Evolutionary conservation across 1,139 yeast species (phyloP).

Genomic region (Yamadazyma sp.): DNA sequence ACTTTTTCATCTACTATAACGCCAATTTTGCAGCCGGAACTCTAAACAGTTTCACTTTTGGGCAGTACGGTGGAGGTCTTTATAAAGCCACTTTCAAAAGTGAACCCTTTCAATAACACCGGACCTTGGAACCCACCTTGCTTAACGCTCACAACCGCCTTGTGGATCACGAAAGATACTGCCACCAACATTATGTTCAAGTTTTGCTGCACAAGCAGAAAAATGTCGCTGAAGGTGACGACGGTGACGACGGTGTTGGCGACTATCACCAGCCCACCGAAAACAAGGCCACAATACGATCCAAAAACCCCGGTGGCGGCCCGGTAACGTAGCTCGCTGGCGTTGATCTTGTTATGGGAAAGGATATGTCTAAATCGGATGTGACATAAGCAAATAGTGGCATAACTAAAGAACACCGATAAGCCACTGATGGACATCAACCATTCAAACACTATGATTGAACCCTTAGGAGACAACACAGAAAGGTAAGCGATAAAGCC

Average conservation of each 20-base stretch:
- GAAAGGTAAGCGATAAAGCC: slow-evolving; percentile 9
- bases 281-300: slow-evolving; percentile 12
- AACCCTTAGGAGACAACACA: slow-evolving; percentile 7
- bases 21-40: not conserved
- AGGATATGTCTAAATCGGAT: slow-evolving; percentile 21
- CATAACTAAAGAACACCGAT: slow-evolving; percentile 36
- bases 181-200: not conserved
- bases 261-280: slow-evolving; percentile 10
- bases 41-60: not conserved
- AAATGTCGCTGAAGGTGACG: not conserved
- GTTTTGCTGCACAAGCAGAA: not conserved
- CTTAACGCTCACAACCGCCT: not conserved
- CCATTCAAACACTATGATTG: slow-evolving; percentile 27
- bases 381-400: slow-evolving; percentile 29
- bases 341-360: slow-evolving; percentile 18
- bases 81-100: too few species aligned
- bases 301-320: slow-evolving; percentile 14
- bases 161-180: not conserved
- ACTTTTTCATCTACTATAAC: not conserved
- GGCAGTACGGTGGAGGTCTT: too few species aligned
- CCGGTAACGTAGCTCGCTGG: slow-evolving; percentile 14
- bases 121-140: not conserved
- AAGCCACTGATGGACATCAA: slow-evolving; percentile 36
- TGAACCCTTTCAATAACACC: not conserved
- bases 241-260: slow-evolving; percentile 7